Percentiles rank a stretch among this genome's conserved stretches.
These are phyloP conservation scores for Neocallimastix lanati DNA, from an alignment of 192 early-diverging fungal species.

Conservation along the genomic window DNA sequence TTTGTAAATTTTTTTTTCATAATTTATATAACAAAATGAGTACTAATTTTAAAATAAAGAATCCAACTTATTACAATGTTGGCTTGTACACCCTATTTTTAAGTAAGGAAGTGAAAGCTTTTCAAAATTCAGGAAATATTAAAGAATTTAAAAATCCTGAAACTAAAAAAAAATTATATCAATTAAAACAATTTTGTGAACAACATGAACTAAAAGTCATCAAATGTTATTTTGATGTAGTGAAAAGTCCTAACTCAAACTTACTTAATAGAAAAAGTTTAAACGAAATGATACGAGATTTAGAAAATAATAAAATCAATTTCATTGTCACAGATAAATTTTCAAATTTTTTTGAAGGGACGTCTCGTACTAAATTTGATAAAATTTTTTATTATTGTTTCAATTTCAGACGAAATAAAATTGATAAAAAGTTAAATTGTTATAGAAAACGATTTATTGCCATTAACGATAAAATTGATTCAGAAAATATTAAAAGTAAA, in stretches of 20 bases:
- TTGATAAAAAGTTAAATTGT: neutral
- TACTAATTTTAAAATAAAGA: neutral
- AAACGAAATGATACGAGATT: neutral
- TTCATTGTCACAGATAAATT: neutral
- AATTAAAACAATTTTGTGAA: neutral
- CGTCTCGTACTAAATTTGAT: neutral
- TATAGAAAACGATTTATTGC: neutral
- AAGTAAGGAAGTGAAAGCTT: neutral
- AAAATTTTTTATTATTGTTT: neutral
- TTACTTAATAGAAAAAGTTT: neutral
- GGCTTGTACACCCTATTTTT: neutral
- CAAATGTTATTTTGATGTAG: neutral
- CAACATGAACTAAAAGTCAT: neutral
- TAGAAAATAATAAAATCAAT: neutral
- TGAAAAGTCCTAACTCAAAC: neutral
- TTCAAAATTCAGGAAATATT: neutral
- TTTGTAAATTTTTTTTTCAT: no score
- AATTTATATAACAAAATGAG: no score
- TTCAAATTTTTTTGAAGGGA: neutral
- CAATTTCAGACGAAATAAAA: neutral
- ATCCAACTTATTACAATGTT: neutral
- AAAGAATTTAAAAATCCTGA: neutral
- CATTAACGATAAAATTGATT: neutral
- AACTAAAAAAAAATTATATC: neutral
- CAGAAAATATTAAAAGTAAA: neutral